phyloP scores from a whole-genome alignment of 305 asterid species.

The Coffea humblotiana region DNA sequence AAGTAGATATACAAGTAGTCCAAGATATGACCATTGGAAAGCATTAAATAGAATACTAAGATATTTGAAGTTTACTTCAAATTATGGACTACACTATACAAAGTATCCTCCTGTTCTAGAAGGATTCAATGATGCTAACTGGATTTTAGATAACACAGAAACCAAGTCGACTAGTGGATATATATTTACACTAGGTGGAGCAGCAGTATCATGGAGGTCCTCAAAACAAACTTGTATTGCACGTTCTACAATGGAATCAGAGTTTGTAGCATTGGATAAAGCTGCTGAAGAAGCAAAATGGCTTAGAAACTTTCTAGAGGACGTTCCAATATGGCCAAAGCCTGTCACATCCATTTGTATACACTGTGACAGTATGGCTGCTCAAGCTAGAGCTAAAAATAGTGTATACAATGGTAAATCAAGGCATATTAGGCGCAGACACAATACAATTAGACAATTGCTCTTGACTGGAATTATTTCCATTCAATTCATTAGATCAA shows the following conservation, averaged over 20 bases:
- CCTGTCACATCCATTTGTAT: background rate
- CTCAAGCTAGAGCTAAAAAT: background rate
- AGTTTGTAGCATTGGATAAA: background rate
- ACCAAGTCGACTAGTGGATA: background rate
- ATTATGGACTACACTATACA: background rate
- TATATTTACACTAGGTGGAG: background rate
- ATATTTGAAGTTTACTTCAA: background rate
- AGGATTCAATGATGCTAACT: background rate
- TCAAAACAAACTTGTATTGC: background rate
- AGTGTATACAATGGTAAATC: background rate
- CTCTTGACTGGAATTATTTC: too few species aligned
- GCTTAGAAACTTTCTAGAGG: background rate
- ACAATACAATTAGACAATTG: too few species aligned
- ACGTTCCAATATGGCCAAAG: background rate
- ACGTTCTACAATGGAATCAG: background rate
- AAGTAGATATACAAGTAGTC: background rate
- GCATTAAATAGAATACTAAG: background rate
- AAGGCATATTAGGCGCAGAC: too few species aligned
- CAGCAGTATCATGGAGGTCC: background rate
- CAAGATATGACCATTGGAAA: background rate
- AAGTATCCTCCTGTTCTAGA: background rate
- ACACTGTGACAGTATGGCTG: background rate
- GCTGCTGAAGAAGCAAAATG: background rate
- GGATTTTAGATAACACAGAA: background rate
- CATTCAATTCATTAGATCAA: too few species aligned